Base-by-base conservation (phyloP, 768 basidiomycete genomes). In the Serendipita sp. region DNA sequence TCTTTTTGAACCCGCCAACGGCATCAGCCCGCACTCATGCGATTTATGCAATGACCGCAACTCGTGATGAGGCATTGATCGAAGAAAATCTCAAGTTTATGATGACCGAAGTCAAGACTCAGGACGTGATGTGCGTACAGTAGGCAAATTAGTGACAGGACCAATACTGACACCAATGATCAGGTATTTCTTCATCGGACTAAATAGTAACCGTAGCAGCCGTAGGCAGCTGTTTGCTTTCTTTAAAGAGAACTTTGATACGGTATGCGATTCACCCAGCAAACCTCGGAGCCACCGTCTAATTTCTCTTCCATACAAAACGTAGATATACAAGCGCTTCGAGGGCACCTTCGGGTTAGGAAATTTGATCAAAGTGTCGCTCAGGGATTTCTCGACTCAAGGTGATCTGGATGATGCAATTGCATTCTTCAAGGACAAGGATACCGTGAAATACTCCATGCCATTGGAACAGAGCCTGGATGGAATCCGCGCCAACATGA, bases 401-500 rank as follows among this genome's bases (percentile, higher is more conserved):
- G 73, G 81, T 66, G 94, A 96, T 74, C 78, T 81, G 46, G 75
- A 83, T 63, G 77, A 76, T 24, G 78, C 83, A 13, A 79, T 79
- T 63, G 80, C 74, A 3, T 95, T 90, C 79, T 97, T 92, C 79
- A 81, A 85, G 78, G 78, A 77, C 71, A 86, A 83, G 74, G 83
- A 89, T 73, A 83, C 78, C 3, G 83, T 84, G 63, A 87, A 85
- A 73, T 89, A 83, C 74, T 76, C 78, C 69, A 76, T 86, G 71
- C 75, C 78, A 1, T 75, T 91, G 51, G 77, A 80, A 1, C 89
- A 92, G 71, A 78, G 81, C 3, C 69, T 89, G 69, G 91, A 92
- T 69, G 78, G 77, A 1, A 82, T 92, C 68, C 77, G 78, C 3
- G 79, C 86, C 1, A 80, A 80, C 47, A 75, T 78, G 8, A 79